phyloP scores from a whole-genome alignment of 768 basidiomycete species.

The Tulasnella sp. region DNA sequence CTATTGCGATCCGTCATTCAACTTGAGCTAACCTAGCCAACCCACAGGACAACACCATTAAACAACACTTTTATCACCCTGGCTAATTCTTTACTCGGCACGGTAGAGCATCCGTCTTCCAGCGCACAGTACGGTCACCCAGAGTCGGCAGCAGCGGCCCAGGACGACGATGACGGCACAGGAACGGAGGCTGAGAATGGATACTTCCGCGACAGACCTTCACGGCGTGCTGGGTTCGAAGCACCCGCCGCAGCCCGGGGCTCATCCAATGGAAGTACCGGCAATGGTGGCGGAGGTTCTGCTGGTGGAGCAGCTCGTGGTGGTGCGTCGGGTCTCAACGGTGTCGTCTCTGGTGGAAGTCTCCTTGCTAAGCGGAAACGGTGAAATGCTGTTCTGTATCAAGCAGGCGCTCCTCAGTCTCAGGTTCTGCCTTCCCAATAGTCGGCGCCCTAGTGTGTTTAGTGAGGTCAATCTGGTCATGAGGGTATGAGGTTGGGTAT shows the following conservation, averaged over 20 bases:
- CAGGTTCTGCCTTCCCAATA: too few relatives aligned
- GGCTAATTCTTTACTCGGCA: not conserved
- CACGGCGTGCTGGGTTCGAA: not conserved
- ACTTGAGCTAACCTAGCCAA: not conserved
- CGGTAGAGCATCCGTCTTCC: not conserved
- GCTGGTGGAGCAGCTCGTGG: conserved; percentile 9
- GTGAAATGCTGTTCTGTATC: not conserved
- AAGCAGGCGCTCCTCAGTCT: too few relatives aligned
- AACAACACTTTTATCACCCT: conserved; percentile 16
- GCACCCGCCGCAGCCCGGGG: not conserved
- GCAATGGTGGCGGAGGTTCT: not conserved
- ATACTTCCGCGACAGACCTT: not conserved
- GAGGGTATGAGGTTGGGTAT: too few relatives aligned
- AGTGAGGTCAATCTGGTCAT: too few relatives aligned
- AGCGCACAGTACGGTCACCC: not conserved
- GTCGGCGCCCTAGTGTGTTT: too few relatives aligned
- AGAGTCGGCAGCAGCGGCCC: not conserved
- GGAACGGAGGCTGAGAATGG: conserved; percentile 3
- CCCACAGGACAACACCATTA: conserved; percentile 10
- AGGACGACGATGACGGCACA: conserved; percentile 3
- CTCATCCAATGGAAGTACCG: not conserved
- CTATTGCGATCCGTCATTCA: not conserved
- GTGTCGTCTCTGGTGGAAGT: conserved; percentile 4
- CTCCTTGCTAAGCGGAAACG: conserved; percentile 16
- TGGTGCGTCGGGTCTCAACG: conserved; percentile 9